Percentiles rank a stretch among this genome's conserved stretches.
Evolutionary conservation across 805 yeast species (phyloP).

Genomic region (Cyberlindnera americana): DNA sequence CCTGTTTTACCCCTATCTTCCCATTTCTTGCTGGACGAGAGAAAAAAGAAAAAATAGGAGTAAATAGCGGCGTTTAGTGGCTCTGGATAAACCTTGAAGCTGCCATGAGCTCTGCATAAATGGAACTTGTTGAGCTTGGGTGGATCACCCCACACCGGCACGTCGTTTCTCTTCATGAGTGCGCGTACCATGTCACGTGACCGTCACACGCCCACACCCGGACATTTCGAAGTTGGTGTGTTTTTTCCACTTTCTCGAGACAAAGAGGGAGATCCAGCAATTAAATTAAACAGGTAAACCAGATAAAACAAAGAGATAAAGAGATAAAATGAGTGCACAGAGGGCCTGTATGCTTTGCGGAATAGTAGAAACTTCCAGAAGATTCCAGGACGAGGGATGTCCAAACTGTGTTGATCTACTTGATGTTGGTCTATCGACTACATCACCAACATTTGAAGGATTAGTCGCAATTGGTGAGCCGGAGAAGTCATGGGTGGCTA

Average conservation of each 20-base stretch:
- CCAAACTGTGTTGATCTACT: conserved; percentile 93
- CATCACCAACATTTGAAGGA: conserved; percentile 96
- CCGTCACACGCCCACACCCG: conserved; percentile 1
- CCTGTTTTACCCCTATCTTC: no score
- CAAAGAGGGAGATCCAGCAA: no score
- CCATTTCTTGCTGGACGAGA: no score
- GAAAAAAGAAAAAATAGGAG: no score
- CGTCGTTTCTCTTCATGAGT: background rate
- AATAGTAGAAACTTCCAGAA: conserved; percentile 72
- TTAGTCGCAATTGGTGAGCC: conserved; percentile 86
- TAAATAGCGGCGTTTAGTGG: no score
- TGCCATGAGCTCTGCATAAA: no score
- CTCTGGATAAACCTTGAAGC: no score
- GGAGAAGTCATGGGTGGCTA: conserved; percentile 89
- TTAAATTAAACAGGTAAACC: no score
- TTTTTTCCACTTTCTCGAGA: no score
- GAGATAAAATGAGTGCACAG: conserved; percentile 13
- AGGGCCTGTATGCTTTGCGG: conserved; percentile 99
- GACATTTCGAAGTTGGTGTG: no score
- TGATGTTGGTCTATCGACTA: conserved; percentile 81
- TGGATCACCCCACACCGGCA: background rate
- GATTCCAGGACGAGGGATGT: conserved; percentile 82
- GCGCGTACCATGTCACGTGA: background rate
- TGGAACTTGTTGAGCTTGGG: no score
- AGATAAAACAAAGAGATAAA: no score